phyloP scores from a whole-genome alignment of 352 stramenopile species.

The Phytophthora podocarpi region DNA sequence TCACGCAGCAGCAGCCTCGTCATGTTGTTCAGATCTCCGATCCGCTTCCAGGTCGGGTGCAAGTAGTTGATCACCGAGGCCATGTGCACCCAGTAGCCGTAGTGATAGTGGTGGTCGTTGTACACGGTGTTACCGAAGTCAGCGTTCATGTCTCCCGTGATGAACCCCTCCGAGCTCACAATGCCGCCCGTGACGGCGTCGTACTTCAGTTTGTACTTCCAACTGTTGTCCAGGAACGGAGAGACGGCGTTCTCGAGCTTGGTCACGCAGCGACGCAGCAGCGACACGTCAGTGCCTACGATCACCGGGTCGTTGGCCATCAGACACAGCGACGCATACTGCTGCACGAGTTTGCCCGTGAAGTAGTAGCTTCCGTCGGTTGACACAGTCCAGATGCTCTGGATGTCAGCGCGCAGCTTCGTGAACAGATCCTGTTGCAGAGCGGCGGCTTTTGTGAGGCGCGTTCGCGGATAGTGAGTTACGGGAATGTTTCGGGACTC shows the following conservation, averaged over 20 bases:
- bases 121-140: constrained; percentile 81
- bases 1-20: constrained; percentile 52
- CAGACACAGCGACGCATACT: constrained; percentile 66
- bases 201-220: constrained; percentile 59
- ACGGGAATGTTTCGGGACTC: constrained; percentile 54
- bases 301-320: constrained; percentile 54
- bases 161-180: constrained; percentile 58
- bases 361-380: constrained; percentile 68
- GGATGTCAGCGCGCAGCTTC: constrained; percentile 50
- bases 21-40: constrained; percentile 49
- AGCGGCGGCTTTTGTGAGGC: constrained; percentile 44
- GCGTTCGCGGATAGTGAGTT: constrained; percentile 60
- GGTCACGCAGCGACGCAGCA: constrained; percentile 44
- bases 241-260: constrained; percentile 49
- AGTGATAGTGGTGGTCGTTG: constrained; percentile 84
- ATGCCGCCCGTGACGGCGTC: constrained; percentile 61
- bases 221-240: constrained; percentile 54
- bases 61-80: constrained; percentile 51
- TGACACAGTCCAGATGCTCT: constrained; percentile 49
- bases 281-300: constrained; percentile 41
- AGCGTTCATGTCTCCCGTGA: constrained; percentile 54
- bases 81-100: constrained; percentile 69
- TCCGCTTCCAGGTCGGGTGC: constrained; percentile 47
- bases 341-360: constrained; percentile 64
- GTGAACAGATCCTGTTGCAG: constrained; percentile 45